Evolutionary conservation across 805 yeast species (phyloP), one percentile per base, ranked within the genome.

Genomic region (Saturnispora saitoi): DNA sequence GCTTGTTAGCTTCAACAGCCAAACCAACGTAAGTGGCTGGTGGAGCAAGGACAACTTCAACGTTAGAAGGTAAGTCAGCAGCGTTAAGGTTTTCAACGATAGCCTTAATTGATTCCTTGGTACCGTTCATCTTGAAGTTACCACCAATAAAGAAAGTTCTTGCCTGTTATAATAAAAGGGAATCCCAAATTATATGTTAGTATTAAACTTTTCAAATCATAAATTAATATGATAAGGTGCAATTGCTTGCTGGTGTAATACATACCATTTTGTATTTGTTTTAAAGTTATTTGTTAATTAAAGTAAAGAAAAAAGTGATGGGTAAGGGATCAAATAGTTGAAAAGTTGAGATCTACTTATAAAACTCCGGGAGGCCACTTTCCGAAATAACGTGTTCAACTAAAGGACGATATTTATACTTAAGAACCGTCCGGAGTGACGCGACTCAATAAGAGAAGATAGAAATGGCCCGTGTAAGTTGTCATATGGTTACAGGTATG

Each of bases 71-170:
- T 58, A 93, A 73, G 45, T 78, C 74, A 57, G 95, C 84, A 48
- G 71, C 67, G 78, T 91, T 91, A 66, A 93, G 79, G 73, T 81
- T 75, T 56, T 81, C 90, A 55, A 91, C 83, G 66, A 93, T 90
- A 59, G 79, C 72, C 69, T 80, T 78, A 70, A 93, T 86, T 61
- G 93, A 84, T 62, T 77, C 79, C 72, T 82, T 83, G 66, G 95
- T 74, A 68, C 99, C 99, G 80, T 93, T 93, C 87, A 93, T 83
- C 74, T 93, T 93, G 81, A 93, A 91, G 89, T 93, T 93, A 66
- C 99, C 99, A 63, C 99, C 99, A 66, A 93, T 96, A 71, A 93
- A 90, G 76, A 91, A 93, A 52, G 62, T 63, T 61, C 68, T 62
- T 50, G 67, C 56, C 48, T 48, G 42, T 22, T 4, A 41, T 4